These are phyloP conservation scores for Fraxinus pennsylvanica DNA, from an alignment of 257 asterid species.

Conservation along the genomic window DNA sequence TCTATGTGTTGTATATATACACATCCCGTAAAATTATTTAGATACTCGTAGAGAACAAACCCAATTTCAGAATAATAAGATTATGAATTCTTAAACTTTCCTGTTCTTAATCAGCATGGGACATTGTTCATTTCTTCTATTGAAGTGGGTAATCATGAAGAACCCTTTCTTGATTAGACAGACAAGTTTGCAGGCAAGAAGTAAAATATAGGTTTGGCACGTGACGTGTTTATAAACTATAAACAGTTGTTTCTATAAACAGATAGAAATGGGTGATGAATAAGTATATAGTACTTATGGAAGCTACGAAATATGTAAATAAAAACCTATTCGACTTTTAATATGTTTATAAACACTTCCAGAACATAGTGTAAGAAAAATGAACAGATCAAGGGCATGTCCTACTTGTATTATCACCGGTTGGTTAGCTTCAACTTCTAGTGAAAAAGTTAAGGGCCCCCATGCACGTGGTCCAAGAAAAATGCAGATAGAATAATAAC, in stretches of 20 bases:
- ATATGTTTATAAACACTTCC: too few relatives aligned
- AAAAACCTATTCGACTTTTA: too few relatives aligned
- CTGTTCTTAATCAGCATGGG: background rate
- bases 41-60: too few relatives aligned
- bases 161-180: background rate
- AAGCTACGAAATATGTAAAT: too few relatives aligned
- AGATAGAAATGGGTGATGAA: too few relatives aligned
- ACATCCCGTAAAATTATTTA: too few relatives aligned
- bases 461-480: background rate
- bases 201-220: background rate
- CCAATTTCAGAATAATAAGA: too few relatives aligned
- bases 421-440: background rate
- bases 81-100: background rate
- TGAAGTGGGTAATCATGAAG: background rate
- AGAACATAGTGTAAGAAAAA: too few relatives aligned
- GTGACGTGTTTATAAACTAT: background rate
- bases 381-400: background rate
- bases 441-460: background rate
- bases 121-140: background rate
- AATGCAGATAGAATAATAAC: background rate
- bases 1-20: too few relatives aligned
- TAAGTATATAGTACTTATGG: too few relatives aligned
- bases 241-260: too few relatives aligned
- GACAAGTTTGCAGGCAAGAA: background rate
- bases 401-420: background rate